Evolutionary conservation across 2,329 filamentous ascomycete species (phyloP), one percentile per base, ranked within the genome.

Genomic region (Albifimbria verrucaria): DNA sequence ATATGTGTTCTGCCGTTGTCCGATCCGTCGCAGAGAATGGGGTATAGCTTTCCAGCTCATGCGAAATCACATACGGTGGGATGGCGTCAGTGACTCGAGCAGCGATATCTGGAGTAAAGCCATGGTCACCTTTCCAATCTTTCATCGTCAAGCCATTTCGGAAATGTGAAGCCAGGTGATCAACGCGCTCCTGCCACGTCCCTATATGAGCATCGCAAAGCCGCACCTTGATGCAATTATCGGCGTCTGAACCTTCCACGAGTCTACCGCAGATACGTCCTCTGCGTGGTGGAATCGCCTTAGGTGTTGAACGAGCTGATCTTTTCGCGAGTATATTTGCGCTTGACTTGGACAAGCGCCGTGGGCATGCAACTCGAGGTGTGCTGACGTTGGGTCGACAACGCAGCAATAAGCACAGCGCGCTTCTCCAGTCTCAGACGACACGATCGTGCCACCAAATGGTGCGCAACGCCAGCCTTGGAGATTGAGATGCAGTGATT

Each of bases 241-340:
- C 2, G 59, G 56, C 1, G 58, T 56, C 17, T 62, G 55, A 5
- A 60, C 53, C 43, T 64, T 67, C 67, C 67, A 69, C 11, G 53
- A 46, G 7, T 64, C 67, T 62, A 54, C 80, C 68, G 73, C 75
- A 69, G 56, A 69, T 61, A 48, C 62, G 36, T 4, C 65, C 66
- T 77, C 75, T 11, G 62, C 23, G n/a, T 62, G 62, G 45, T 69
- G 66, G 2, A 64, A 58, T 4, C 62, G 56, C 17, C 63, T 56
- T 1, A 69, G 53, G 15, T 69, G 67, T 20, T 69, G 67, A 2
- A 62, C 56, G 1, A 69, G 61, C 18, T 69, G 66, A 7, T 69
- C 67, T 7, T 68, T 69, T 3, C 67, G 59, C 0, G 57, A 57
- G 24, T 68, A 69, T 2, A 59, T 42, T 1, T 59, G 61, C 1